Base-by-base conservation (phyloP, 106 monocot genomes). In the Xerophyta viscosa region DNA sequence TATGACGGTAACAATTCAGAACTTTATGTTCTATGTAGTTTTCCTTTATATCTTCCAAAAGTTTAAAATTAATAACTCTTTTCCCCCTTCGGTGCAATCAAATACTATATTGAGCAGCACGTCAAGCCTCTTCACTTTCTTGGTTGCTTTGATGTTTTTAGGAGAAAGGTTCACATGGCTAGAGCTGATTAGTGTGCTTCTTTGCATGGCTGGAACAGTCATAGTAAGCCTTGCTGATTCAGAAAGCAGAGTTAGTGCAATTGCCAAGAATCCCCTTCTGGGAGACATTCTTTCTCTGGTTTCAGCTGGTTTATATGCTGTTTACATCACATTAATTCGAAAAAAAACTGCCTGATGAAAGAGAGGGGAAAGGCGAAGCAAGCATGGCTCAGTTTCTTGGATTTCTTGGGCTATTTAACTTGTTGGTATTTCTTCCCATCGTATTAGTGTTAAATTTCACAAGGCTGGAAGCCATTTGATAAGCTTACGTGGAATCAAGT, bases 101-200 rank as follows among this genome's bases (percentile, higher is more conserved):
- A 93, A 93, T 60, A 93, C 92, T 13, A 87, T 93, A 55, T 58
- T 93, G 64, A 93, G 92, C 83, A 87, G 87, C 56, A 61, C 87
- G 4, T 93, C 92, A 20, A 93, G 87, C 52, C 87, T 93, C 43
- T 93, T 92, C 80, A 93, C 92, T 41, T 93, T 87, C 69, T 44
- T 93, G 58, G 77, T 87, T 10, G 56, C 92, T 25, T 41, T 93
- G 48, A 74, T 50, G 43, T 83, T 87, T 48, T 57, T 93, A 41
- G 87, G 77, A 57, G 92, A 93, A 65, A 77, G 4, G 39, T 93
- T 93, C 64, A 83, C 92, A 20, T 93, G 83, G 83, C 21, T 93
- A 56, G 87, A 93, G 73, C 74, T 87, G 23, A 18, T 74, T 11
- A 87, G 92, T 63, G 87, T 93, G 21, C 80, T 93, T 45, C 67